Percentiles rank a stretch among this genome's conserved stretches.
Conservation (phyloP, 176 grass and related monocot genomes). For the Puya raimondii region DNA sequence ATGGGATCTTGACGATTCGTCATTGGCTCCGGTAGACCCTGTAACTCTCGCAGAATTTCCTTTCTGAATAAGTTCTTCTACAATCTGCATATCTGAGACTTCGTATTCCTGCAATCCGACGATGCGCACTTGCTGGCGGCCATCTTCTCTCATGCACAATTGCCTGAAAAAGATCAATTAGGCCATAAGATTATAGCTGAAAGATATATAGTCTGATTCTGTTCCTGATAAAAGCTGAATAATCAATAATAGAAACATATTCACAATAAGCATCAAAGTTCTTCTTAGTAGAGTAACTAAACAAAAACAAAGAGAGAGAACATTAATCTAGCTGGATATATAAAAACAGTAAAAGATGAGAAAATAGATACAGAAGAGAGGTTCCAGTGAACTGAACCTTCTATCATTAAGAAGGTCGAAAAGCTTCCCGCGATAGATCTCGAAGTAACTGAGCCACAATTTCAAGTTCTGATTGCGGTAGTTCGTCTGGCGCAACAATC, state of each 20-base stretch:
- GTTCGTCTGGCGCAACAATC: constrained; percentile 38
- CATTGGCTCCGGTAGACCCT: constrained; percentile 32
- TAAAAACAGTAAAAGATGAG: not conserved
- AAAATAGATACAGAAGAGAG: not conserved
- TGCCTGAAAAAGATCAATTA: constrained; percentile 18
- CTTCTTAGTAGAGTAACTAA: not conserved
- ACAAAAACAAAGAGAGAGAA: not conserved
- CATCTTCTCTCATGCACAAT: constrained; percentile 48
- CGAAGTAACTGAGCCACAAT: constrained; percentile 73
- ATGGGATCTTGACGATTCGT: constrained; percentile 52
- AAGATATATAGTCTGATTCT: no score
- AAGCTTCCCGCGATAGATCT: constrained; percentile 68
- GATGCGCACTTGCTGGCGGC: constrained; percentile 37
- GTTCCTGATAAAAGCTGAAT: no score
- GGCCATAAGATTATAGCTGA: no score
- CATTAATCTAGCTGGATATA: not conserved
- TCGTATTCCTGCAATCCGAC: constrained; percentile 56
- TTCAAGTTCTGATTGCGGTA: constrained; percentile 43
- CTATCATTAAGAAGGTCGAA: constrained; percentile 74
- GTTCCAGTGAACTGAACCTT: constrained; percentile 26
- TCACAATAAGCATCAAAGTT: no score
- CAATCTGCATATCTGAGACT: constrained; percentile 32
- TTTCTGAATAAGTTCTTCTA: constrained; percentile 34
- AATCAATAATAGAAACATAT: no score
- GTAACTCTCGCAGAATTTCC: constrained; percentile 42